Evolutionary conservation across 441 rosid species (phyloP).

Genomic region (Gossypium davidsonii): DNA sequence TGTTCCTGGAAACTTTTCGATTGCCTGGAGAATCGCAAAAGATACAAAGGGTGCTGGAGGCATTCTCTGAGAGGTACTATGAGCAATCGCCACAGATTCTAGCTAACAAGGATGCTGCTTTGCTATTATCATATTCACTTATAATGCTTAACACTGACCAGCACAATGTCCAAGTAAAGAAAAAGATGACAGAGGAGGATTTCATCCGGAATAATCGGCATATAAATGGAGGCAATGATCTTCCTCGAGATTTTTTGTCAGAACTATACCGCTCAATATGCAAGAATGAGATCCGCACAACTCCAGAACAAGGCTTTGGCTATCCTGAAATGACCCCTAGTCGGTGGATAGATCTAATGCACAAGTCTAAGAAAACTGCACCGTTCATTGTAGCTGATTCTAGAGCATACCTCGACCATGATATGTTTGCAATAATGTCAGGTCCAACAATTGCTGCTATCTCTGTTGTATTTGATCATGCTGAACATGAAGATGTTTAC

Average conservation of each 20-base stretch:
- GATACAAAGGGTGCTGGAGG: conserved; percentile 72
- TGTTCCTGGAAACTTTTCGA: conserved; percentile 68
- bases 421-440: conserved; percentile 88
- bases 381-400: conserved; percentile 72
- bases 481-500: conserved; percentile 83
- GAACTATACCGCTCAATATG: conserved; percentile 69
- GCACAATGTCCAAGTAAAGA: conserved; percentile 74
- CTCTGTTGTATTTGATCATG: conserved; percentile 95
- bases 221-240: conserved; percentile 69
- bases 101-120: conserved; percentile 70
- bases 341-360: conserved; percentile 92
- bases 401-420: conserved; percentile 73
- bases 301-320: conserved; percentile 88
- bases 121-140: conserved; percentile 65
- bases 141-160: conserved; percentile 78
- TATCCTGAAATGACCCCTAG: conserved; percentile 89
- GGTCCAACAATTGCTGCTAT: conserved; percentile 97
- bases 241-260: conserved; percentile 59
- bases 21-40: conserved; percentile 76
- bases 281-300: conserved; percentile 71
- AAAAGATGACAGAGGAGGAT: conserved; percentile 81
- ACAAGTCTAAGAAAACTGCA: conserved; percentile 76
- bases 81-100: conserved; percentile 49
- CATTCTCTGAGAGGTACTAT: conserved; percentile 70
- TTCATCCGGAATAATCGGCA: conserved; percentile 68